Evolutionary conservation across 345 rosid genomes (phyloP), one percentile per base, ranked within the genome.

Genomic region (Hypericum androsaemum): DNA sequence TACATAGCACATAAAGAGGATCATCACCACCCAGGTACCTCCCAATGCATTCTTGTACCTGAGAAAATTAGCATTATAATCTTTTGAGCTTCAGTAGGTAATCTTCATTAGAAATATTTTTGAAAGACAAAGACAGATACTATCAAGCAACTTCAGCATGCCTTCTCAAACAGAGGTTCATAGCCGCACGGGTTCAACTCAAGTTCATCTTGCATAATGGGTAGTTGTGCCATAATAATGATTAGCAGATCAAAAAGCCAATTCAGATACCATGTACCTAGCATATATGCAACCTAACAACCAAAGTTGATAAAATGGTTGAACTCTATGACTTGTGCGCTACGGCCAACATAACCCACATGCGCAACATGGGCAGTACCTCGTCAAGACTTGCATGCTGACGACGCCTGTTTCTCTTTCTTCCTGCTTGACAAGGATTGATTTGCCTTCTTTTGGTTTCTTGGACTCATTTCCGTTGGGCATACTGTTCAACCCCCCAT

Each of bases 21-120:
- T 57, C 66, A 66, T 57, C 57, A 92, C 97, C 59, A 88, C 90
- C 99, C 97, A 88, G 32, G 83, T 61, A 42, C 99, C 99, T 78
- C 99, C 99, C 55, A 92, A 72, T 63, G 99, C 95, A 75, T 88
- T 76, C 74, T 81, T 85, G 71, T 85, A 92, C 79, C 98, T 92
- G 75, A 42, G 53, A 73, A 60, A 11, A 52, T 22, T 22, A 4
- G 1, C 32, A 22, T 22, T 4, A 22, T 22, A 22, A 22, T 22
- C 32, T 22, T 22, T 22, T 22, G 2, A 22, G 32, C 32, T 22
- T 22, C 32, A 22, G 4, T 22, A 22, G 4, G 32, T 22, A 22
- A 4, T 22, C 32, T 22, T 22, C 13, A 32, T 10, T 32, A 16
- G 8, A 35, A n/a, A n/a, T 17, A 40, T 11, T 36, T 36, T 10